Base-by-base conservation (phyloP, 2,329 filamentous ascomycete species). In the Pseudogymnoascus verrucosus region DNA sequence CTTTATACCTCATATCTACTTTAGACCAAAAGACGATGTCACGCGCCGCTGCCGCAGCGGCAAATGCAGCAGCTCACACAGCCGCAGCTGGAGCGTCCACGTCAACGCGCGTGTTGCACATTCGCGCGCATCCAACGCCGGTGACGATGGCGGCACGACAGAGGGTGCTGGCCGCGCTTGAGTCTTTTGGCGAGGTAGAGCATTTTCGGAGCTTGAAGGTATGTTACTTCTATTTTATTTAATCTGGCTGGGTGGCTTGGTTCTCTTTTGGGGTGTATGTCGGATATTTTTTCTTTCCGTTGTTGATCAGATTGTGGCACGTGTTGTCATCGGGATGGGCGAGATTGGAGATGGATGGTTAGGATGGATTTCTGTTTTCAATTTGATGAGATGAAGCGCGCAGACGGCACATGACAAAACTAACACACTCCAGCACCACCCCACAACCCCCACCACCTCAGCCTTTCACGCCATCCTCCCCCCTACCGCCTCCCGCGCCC, bases 121-220 rank as follows among this genome's bases (percentile, higher is more conserved):
- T 74, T 19, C 73, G 71, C 60, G 67, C 72, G 16, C 67, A 67
- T 34, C 73, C 73, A 4, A 69, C 69, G 1, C 66, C 72, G 2
- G 60, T 64, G 61, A 71, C 66, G 19, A 72, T 74, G 57, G 60
- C 70, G 4, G 71, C 74, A 62, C 68, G 71, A n/a, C 68, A 71
- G 23, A 71, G 73, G 63, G 72, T 74, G 23, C 66, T 74, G 4
- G 69, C 70, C 26, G 71, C 74, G 3, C 63, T 74, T 19, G 69
- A 73, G 61, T 66, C 69, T 37, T 73, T 71, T 65, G 73, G 73
- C 1, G 69, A 73, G 59, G 70, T 74, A 3, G 67, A 61, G 14
- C 68, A 73, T 67, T 74, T 74, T 63, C 67, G 67, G 23, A 71
- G 69, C 37, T 64, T 71, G 23, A 74, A 74, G 65, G 72, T 73